Percentiles rank a stretch among this genome's conserved stretches.
phyloP scores from a whole-genome alignment of 805 yeast genomes.

The Yueomyces sp. region DNA sequence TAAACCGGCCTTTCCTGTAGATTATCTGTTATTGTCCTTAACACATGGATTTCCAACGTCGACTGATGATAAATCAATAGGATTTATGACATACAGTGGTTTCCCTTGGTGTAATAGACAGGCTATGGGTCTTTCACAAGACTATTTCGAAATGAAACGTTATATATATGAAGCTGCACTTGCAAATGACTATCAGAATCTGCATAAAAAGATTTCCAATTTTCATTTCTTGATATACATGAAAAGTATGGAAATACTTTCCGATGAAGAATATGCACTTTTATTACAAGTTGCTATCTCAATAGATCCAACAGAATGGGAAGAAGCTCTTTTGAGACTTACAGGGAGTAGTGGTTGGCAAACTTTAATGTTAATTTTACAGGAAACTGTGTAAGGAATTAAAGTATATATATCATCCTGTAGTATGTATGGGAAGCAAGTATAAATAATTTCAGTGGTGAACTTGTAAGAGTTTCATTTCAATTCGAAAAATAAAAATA shows the following conservation, averaged over 20 bases:
- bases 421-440: too few species aligned
- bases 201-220: slow-evolving; percentile 38
- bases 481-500: too few species aligned
- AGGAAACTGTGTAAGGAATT: slow-evolving; percentile 13
- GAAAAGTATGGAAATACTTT: slow-evolving; percentile 41
- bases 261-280: slow-evolving; percentile 37
- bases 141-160: slow-evolving; percentile 38
- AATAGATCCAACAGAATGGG: slow-evolving; percentile 34
- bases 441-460: too few species aligned
- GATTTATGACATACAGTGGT: slow-evolving; percentile 30
- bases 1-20: slow-evolving; percentile 88
- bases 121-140: slow-evolving; percentile 62
- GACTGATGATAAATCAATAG: slow-evolving; percentile 8
- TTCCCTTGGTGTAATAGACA: slow-evolving; percentile 78
- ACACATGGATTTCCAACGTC: slow-evolving; percentile 64
- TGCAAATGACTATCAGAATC: slow-evolving; percentile 19
- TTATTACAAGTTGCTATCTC: slow-evolving; percentile 35
- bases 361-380: slow-evolving; percentile 48
- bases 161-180: slow-evolving; percentile 28
- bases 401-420: too few species aligned
- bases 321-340: slow-evolving; percentile 35
- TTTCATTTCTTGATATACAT: slow-evolving; percentile 65
- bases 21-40: slow-evolving; percentile 69
- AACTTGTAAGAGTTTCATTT: too few species aligned
- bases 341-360: slow-evolving; percentile 60